Percentiles rank a stretch among this genome's conserved stretches.
phyloP scores from a whole-genome alignment of 1,139 yeast species.

The Hyphopichia pseudoburtonii region DNA sequence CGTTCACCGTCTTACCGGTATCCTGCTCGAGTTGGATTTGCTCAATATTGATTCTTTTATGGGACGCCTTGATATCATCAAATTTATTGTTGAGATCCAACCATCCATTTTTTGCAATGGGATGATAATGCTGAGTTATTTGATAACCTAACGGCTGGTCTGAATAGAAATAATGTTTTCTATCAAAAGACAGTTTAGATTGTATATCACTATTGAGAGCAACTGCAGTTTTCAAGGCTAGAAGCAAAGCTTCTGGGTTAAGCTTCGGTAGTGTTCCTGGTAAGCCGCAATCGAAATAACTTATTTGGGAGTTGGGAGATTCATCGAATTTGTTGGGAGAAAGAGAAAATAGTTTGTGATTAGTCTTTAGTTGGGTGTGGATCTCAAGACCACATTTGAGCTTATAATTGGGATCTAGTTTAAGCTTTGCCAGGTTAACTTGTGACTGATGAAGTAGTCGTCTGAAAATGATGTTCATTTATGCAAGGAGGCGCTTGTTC shows the following conservation, averaged over 20 bases:
- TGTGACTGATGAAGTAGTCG: conserved; percentile 6
- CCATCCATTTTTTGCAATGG: conserved; percentile 71
- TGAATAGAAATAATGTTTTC: conserved; percentile 94
- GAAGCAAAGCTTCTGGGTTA: conserved; percentile 71
- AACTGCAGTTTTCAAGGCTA: conserved; percentile 72
- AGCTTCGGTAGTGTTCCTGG: conserved; percentile 93
- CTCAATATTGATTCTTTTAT: conserved; percentile 51
- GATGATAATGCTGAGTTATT: conserved; percentile 84
- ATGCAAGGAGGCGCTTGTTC: not conserved
- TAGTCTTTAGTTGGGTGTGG: conserved; percentile 83
- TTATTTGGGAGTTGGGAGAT: conserved; percentile 66
- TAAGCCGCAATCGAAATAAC: conserved; percentile 79
- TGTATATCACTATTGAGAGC: conserved; percentile 67
- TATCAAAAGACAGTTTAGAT: conserved; percentile 66
- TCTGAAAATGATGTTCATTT: conserved; percentile 6
- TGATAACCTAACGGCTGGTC: conserved; percentile 98
- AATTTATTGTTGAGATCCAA: conserved; percentile 46
- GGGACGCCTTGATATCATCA: conserved; percentile 51
- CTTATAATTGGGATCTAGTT: conserved; percentile 19
- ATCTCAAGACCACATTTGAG: conserved; percentile 90
- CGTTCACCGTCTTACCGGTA: conserved; percentile 80
- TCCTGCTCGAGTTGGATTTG: conserved; percentile 93
- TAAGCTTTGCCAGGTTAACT: not conserved
- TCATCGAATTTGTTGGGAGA: conserved; percentile 51
- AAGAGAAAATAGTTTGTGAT: conserved; percentile 70